Conservation (phyloP, 2,329 filamentous ascomycete genomes). For the Sporothrix pallida region DNA sequence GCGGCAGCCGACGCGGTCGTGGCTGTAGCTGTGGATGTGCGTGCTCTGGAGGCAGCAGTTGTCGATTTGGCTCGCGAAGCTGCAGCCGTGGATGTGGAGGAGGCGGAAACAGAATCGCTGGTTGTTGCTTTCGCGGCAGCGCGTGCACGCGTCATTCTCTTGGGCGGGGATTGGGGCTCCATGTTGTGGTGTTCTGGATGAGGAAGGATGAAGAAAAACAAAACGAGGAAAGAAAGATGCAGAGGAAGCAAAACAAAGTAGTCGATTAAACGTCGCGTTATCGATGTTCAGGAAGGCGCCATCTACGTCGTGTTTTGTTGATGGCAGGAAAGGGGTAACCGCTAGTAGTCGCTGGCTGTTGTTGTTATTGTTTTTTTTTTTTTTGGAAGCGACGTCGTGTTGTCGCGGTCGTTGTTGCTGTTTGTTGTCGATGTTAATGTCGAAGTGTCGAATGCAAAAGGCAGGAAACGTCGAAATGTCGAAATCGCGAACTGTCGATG, state of each 20-base stretch:
- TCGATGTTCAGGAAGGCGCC: slow-evolving; percentile 19
- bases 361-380: not conserved
- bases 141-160: slow-evolving; percentile 46
- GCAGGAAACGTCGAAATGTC: not conserved
- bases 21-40: slow-evolving; percentile 47
- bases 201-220: not conserved
- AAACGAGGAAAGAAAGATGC: not conserved
- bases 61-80: slow-evolving; percentile 49
- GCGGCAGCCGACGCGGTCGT: slow-evolving; percentile 42
- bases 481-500: slow-evolving; percentile 18
- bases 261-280: not conserved
- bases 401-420: slow-evolving; percentile 19
- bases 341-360: not conserved
- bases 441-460: not conserved
- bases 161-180: slow-evolving; percentile 42
- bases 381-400: slow-evolving; percentile 7
- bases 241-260: not conserved
- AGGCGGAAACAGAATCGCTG: slow-evolving; percentile 45
- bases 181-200: slow-evolving; percentile 35
- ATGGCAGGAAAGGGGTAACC: not conserved
- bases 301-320: not conserved
- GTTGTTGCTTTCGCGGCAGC: slow-evolving; percentile 51
- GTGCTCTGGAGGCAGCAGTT: slow-evolving; percentile 57
- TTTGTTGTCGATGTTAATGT: not conserved
- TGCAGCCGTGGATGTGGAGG: slow-evolving; percentile 38